Conservation (phyloP, 2,329 filamentous ascomycete species). For the Exophiala phaeomuriformis region DNA sequence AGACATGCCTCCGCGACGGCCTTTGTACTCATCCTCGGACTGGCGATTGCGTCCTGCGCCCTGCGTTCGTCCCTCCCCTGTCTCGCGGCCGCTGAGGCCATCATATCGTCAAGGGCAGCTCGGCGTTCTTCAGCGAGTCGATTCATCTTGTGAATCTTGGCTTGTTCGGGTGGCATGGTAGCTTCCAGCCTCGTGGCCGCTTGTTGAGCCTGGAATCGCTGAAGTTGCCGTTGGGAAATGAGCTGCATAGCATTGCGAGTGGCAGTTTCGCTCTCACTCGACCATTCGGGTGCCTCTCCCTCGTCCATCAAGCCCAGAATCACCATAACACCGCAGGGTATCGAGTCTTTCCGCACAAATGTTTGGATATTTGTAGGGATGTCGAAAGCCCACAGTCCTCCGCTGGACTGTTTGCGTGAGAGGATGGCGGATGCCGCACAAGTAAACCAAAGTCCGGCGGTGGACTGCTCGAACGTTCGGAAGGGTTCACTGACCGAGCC, state of each 20-base stretch:
- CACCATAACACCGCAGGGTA: constrained; percentile 30
- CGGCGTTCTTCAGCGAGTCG: constrained; percentile 19
- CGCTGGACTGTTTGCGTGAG: constrained; percentile 16
- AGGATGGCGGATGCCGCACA: constrained; percentile 26
- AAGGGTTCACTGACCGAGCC: constrained; percentile 20
- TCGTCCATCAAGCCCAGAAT: constrained; percentile 27
- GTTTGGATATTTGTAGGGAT: constrained; percentile 24
- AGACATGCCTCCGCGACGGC: constrained; percentile 27
- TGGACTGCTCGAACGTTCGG: constrained; percentile 11
- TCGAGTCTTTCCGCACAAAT: constrained; percentile 26
- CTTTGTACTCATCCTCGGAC: constrained; percentile 26
- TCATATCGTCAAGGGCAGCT: constrained; percentile 22
- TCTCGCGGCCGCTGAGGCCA: constrained; percentile 9
- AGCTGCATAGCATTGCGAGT: constrained; percentile 13
- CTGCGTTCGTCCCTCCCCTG: constrained; percentile 27
- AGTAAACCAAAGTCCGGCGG: constrained; percentile 28
- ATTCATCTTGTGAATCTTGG: constrained; percentile 24
- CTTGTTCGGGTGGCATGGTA: constrained; percentile 29
- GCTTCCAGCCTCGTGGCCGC: constrained; percentile 24
- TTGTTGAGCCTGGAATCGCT: constrained; percentile 21
- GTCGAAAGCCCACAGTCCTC: constrained; percentile 27
- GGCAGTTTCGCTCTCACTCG: constrained; percentile 11
- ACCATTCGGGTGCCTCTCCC: constrained; percentile 29
- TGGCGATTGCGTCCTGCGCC: constrained; percentile 27
- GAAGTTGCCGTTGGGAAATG: constrained; percentile 14